These are phyloP conservation scores for Gossypium schwendimanii DNA, from an alignment of 441 rosid species.

Conservation along the genomic window DNA sequence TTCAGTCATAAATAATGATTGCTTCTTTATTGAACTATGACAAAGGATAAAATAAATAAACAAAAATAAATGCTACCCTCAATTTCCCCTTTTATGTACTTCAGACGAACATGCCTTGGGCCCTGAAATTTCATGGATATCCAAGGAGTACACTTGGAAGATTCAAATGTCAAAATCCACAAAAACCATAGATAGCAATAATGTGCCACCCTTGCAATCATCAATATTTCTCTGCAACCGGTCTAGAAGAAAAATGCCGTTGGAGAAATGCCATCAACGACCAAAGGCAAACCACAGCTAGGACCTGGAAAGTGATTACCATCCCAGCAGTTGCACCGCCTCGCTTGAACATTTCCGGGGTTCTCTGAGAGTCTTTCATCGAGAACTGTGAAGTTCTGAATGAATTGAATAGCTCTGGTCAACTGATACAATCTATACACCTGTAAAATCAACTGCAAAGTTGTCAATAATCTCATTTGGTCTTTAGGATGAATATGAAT, in stretches of 20 bases:
- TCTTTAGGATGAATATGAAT: neutral
- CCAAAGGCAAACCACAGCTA: constrained; percentile 83
- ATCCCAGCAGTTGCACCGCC: constrained; percentile 52
- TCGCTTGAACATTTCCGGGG: constrained; percentile 43
- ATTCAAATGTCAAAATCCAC: neutral
- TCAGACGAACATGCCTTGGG: too few relatives aligned
- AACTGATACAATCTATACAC: constrained; percentile 74
- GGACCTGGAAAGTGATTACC: constrained; percentile 57
- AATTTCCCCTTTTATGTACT: too few relatives aligned
- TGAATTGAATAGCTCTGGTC: constrained; percentile 64
- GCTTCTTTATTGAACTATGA: neutral
- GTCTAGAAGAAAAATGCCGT: constrained; percentile 80
- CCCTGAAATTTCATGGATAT: too few relatives aligned
- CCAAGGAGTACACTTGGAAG: too few relatives aligned
- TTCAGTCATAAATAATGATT: neutral
- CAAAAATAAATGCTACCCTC: neutral
- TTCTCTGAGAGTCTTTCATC: constrained; percentile 48
- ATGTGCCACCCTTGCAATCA: constrained; percentile 10
- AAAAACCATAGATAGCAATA: neutral
- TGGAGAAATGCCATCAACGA: constrained; percentile 62
- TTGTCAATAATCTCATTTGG: constrained; percentile 2
- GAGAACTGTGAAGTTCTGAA: constrained; percentile 59
- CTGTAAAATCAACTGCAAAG: constrained; percentile 32
- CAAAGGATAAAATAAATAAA: neutral
- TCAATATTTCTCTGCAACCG: constrained; percentile 66